Evolutionary conservation across 768 basidiomycete species (phyloP), one percentile per base, ranked within the genome.

Genomic region (Botryobasidium botryosum): DNA sequence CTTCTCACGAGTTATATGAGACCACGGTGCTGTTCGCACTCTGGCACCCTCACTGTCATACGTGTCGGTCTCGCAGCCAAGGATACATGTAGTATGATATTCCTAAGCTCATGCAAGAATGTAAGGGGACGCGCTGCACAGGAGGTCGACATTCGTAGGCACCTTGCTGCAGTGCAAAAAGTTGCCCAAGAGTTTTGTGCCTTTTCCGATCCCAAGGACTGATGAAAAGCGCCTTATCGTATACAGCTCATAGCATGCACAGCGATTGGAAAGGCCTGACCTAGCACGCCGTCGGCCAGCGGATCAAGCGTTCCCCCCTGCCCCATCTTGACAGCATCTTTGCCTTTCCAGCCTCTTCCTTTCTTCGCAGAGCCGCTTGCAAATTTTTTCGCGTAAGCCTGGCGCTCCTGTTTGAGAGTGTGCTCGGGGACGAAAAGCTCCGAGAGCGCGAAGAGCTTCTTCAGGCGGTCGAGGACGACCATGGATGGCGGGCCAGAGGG

Each of bases 281-380:
- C 52, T 51, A 96, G 65, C 13, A 94, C 87, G 35, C 92, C 92
- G 60, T 94, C 87, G 4, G 94, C 94, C 28, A 97, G 68, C 13
- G 94, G 94, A 64, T 99, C 94, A 40, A 99, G 66, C 3, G 94
- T 99, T 3, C 94, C 90, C 24, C 88, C 88, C 60, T 90, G 85
- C 1, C 88, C 90, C 40, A 91, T 74, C 62, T 92, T 91, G 43
- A 90, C 65, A 2, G 61, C 55, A 18, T 72, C 68, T 13, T 61
- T 59, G 40, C 65, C 65, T 45, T 47, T 57, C 42, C 61, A 59
- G 36, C n/a, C 62, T 59, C 49, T 68, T 70, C 21, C 65, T 66
- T 43, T 65, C 61, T n/a, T 59, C 60, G 37, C 70, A 5, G 50
- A 64, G 70, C 26, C 59, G 69, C 57, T 73, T 71, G 21, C 63